Conservation (phyloP, 78 protist species). For the Dictyostelium capitatum region DNA sequence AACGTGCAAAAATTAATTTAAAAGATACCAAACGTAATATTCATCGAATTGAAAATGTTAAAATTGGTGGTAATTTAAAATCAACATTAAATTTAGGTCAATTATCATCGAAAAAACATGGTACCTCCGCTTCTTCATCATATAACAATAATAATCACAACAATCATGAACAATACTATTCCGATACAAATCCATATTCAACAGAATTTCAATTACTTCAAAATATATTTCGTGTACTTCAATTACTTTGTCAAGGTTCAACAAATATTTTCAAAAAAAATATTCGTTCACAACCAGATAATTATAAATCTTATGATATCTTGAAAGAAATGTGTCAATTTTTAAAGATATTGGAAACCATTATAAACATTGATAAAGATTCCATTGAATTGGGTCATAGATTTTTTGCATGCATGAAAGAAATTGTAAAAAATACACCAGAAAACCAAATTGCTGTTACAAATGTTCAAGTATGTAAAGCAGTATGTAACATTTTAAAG, state of each 20-base stretch:
- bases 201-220: conserved; percentile 40
- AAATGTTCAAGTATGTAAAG: conserved; percentile 73
- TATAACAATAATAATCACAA: background rate
- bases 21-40: conserved; percentile 50
- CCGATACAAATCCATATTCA: conserved; percentile 34
- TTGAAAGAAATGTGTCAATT: conserved; percentile 74
- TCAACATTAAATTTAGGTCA: background rate
- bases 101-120: background rate
- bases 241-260: conserved; percentile 73
- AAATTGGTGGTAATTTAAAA: background rate
- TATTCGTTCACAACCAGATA: conserved; percentile 70
- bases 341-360: conserved; percentile 64
- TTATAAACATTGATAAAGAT: conserved; percentile 48
- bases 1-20: conserved; percentile 61
- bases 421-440: conserved; percentile 70
- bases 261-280: conserved; percentile 53
- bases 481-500: conserved; percentile 48
- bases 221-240: conserved; percentile 58
- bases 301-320: conserved; percentile 72
- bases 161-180: background rate
- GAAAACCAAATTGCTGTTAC: conserved; percentile 68
- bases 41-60: conserved; percentile 34
- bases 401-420: conserved; percentile 64
- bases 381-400: conserved; percentile 46
- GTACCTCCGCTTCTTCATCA: too few species aligned